Base-by-base conservation (phyloP, 2,329 filamentous ascomycete genomes). In the Penicillium sp. region DNA sequence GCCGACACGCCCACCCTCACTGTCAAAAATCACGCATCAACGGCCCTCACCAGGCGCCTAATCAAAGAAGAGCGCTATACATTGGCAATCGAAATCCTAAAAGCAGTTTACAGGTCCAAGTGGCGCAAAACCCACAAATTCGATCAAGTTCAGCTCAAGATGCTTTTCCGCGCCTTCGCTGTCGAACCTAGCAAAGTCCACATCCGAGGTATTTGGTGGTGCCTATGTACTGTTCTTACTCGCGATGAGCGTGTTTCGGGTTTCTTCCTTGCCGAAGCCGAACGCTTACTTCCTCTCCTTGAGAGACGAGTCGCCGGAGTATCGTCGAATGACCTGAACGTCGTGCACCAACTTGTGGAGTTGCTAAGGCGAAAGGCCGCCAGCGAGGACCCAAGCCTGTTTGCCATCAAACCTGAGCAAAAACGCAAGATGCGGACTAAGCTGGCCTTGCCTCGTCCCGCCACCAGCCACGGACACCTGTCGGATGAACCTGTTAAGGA, bases 171-270 rank as follows among this genome's bases (percentile, higher is more conserved):
- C 16, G 65, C 62, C 6, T 70, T 65, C 35, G 58, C 63, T 1
- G 44, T 46, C 2, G 43, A 50, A 4, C 55, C n/a, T n/a, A 59
- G 18, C 1, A 20, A 20, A 20, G 3, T 20, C 4, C 62, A 69
- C 26, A 43, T 66, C 6, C 56, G 60, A n/a, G 69, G 69, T 2
- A 51, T 70, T 2, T 67, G 68, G 40, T 72, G 69, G 69, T 69
- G 67, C 40, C 60, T 71, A 32, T 42, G 70, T 42, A 66, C 67
- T 2, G 65, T 59, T n/a, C 54, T 71, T 20, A 57, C 63, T 23
- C 64, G 68, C 23, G 49, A 53, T 2, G 66, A 63, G 26, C 60
- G 63, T 10, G 44, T 65, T 20, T 60, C 47, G 31, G 59, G 45
- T 20, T 58, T 66, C 39, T 62, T 72, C 23, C 50, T 69, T 2